Percentiles rank a stretch among this genome's conserved stretches.
phyloP scores from a whole-genome alignment of 2,329 filamentous ascomycete genomes.

The Stenocarpella maydis region DNA sequence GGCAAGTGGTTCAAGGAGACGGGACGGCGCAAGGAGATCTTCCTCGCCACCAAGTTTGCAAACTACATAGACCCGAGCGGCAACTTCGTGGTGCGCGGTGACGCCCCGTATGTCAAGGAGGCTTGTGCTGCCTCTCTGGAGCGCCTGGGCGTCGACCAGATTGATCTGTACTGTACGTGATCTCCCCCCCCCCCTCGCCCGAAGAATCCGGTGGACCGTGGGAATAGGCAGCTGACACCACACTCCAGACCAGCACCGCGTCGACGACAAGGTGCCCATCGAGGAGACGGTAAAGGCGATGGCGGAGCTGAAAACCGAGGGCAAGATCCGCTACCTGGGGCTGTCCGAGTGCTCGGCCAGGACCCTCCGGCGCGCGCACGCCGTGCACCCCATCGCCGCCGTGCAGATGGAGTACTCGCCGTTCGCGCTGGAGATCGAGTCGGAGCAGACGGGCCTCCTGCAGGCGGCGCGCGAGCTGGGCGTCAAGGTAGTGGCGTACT shows the following conservation, averaged over 20 bases:
- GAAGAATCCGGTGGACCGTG: neutral
- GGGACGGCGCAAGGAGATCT: constrained; percentile 53
- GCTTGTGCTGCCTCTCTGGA: constrained; percentile 49
- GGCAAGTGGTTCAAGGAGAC: constrained; percentile 54
- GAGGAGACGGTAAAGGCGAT: constrained; percentile 58
- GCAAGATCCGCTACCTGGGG: constrained; percentile 61
- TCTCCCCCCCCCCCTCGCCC: constrained; percentile 37
- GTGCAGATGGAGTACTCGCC: constrained; percentile 62
- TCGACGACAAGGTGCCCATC: constrained; percentile 54
- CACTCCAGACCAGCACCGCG: constrained; percentile 50
- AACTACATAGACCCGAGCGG: constrained; percentile 37
- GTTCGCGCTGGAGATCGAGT: constrained; percentile 66
- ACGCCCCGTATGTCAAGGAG: constrained; percentile 41
- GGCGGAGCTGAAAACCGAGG: constrained; percentile 55
- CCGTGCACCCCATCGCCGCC: constrained; percentile 56
- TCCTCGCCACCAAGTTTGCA: constrained; percentile 53
- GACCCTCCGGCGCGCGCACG: constrained; percentile 56
- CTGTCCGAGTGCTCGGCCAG: constrained; percentile 56
- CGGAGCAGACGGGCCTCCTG: constrained; percentile 54
- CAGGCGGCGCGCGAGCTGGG: constrained; percentile 62
- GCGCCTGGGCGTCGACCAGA: constrained; percentile 56
- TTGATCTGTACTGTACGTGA: constrained; percentile 57
- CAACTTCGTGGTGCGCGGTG: constrained; percentile 37
- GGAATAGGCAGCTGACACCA: neutral
- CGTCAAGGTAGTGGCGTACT: constrained; percentile 61